These are phyloP conservation scores for Royoungia palumana DNA, from an alignment of 768 basidiomycete species.

Conservation along the genomic window DNA sequence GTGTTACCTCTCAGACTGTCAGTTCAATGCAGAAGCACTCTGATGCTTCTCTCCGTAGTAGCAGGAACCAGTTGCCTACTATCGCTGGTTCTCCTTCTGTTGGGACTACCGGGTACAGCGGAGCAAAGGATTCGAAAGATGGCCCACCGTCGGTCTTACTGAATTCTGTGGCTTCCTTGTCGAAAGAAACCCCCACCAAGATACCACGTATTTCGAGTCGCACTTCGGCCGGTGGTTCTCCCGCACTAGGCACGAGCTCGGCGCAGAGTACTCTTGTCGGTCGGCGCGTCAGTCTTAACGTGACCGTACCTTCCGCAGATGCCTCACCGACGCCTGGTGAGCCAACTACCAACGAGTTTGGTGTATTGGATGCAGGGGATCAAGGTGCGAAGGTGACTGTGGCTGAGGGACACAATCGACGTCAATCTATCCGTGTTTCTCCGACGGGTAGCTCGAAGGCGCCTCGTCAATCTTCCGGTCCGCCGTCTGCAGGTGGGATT, in stretches of 20 bases:
- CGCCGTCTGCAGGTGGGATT: constrained; percentile 42
- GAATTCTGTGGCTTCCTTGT: constrained; percentile 49
- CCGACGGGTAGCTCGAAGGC: constrained; percentile 60
- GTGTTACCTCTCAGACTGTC: constrained; percentile 76
- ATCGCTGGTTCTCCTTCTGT: constrained; percentile 94
- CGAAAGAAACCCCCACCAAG: constrained; percentile 88
- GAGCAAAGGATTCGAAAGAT: constrained; percentile 54
- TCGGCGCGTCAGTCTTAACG: constrained; percentile 66
- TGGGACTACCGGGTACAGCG: constrained; percentile 54
- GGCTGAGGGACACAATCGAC: constrained; percentile 40
- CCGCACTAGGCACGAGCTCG: constrained; percentile 61
- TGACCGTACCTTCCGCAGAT: constrained; percentile 56
- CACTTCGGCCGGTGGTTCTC: constrained; percentile 71
- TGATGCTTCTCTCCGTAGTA: constrained; percentile 75
- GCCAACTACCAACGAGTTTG: constrained; percentile 68
- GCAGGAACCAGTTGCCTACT: constrained; percentile 75
- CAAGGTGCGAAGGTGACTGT: constrained; percentile 39
- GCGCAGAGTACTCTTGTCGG: constrained; percentile 45
- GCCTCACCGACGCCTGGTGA: constrained; percentile 54
- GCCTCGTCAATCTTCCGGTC: constrained; percentile 60
- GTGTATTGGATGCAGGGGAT: constrained; percentile 67
- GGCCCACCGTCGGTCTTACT: constrained; percentile 49
- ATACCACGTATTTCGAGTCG: constrained; percentile 91
- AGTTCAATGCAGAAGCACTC: constrained; percentile 88
- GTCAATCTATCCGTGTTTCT: constrained; percentile 60